Base-by-base conservation (phyloP, 345 rosid species). In the Abelmoschus esculentus region DNA sequence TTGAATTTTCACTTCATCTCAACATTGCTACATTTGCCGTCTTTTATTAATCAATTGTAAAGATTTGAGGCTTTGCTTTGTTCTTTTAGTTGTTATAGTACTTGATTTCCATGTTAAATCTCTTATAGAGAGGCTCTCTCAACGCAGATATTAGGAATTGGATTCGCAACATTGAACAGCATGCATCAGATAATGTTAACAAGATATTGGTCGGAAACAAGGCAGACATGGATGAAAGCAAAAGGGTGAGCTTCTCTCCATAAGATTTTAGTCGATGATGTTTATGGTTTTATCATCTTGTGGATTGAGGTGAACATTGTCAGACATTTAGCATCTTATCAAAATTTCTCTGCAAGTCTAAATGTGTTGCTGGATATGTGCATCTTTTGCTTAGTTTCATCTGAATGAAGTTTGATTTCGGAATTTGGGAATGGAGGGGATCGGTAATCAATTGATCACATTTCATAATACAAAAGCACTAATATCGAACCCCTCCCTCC, bases 191-290 rank as follows among this genome's bases (percentile, higher is more conserved):
- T 76, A 95, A 95, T 79, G 99, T 95, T 59, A 91, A 87, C 86
- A 95, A 95, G 86, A 89, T 91, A 72, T 75, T 95, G 84, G 93
- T 95, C 36, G 99, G 99, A 22, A 95, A 95, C 96, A 95, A 95
- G 73, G 99, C 99, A 50, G 99, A 95, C 77, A 95, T 95, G 98
- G 99, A 95, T 56, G 99, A 91, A 73, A 91, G 98, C 91, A 95
- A 95, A 84, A 86, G 60, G 92, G 99, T 96, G 82, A 38, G 53
- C 38, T 70, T 6, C 19, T 22, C 40, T 4, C 3, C 18, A 38
- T 29, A 22, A 57, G 38, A 42, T 29, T 31, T 54, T 53, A 38
- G 28, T 2, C 13, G 50, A 19, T 47, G 1, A 19, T 47, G 1
- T 46, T 7, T 6, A 13, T 46, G 36, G 13, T 62, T 6, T 6